phyloP scores from a whole-genome alignment of 306 rosid genomes.

The Alnus rubra region DNA sequence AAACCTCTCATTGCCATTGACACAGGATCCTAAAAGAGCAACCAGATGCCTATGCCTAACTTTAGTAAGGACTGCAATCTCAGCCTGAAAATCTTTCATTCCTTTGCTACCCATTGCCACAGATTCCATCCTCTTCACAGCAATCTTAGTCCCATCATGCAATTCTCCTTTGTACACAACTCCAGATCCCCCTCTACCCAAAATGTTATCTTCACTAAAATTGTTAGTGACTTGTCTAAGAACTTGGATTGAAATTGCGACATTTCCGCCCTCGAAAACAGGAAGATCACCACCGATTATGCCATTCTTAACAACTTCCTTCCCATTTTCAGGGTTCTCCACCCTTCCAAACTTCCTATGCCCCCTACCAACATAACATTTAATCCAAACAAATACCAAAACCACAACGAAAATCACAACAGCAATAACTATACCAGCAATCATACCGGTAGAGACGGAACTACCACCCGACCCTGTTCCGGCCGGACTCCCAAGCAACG shows the following conservation, averaged over 20 bases:
- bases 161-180: slow-evolving; percentile 86
- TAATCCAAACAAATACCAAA: slow-evolving; percentile 55
- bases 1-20: slow-evolving; percentile 84
- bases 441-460: slow-evolving; percentile 49
- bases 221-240: slow-evolving; percentile 69
- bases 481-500: slow-evolving; percentile 41
- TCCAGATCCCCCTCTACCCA: slow-evolving; percentile 94
- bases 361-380: slow-evolving; percentile 52
- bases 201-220: slow-evolving; percentile 67
- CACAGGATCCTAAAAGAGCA: slow-evolving; percentile 76
- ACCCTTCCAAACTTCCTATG: slow-evolving; percentile 63
- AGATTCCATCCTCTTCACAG: slow-evolving; percentile 89
- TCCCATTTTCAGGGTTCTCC: slow-evolving; percentile 51
- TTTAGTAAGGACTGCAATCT: slow-evolving; percentile 79
- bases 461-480: slow-evolving; percentile 1
- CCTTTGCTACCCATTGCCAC: slow-evolving; percentile 70
- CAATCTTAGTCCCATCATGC: slow-evolving; percentile 81
- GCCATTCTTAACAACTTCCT: slow-evolving; percentile 51
- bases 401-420: slow-evolving; percentile 52
- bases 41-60: slow-evolving; percentile 93
- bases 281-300: slow-evolving; percentile 45
- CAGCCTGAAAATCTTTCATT: slow-evolving; percentile 82
- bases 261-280: slow-evolving; percentile 74
- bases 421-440: slow-evolving; percentile 65
- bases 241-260: slow-evolving; percentile 66